phyloP scores from a whole-genome alignment of 2,329 filamentous ascomycete genomes.

The Reticulascus tulasneorum region DNA sequence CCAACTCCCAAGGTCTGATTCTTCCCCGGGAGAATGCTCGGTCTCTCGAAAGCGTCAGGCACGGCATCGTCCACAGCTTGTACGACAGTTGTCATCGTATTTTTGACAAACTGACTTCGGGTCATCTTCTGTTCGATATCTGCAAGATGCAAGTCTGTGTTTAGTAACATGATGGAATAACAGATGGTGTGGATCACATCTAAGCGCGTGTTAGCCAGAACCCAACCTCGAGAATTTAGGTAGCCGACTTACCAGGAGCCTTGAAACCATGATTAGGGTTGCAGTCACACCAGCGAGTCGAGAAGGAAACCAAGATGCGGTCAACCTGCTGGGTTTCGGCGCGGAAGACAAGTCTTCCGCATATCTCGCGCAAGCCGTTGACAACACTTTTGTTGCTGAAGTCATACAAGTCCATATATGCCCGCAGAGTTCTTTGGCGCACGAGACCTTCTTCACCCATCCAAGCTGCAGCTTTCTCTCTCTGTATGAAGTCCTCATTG shows the following conservation, averaged over 20 bases:
- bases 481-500: conserved; percentile 74
- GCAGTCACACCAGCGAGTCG: conserved; percentile 87
- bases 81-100: conserved; percentile 86
- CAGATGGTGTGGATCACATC: conserved; percentile 97
- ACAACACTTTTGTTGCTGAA: conserved; percentile 80
- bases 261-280: conserved; percentile 94
- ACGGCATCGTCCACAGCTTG: conserved; percentile 71
- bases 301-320: conserved; percentile 85
- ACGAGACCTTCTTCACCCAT: conserved; percentile 71
- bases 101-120: conserved; percentile 88
- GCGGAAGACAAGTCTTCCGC: conserved; percentile 74
- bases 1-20: conserved; percentile 23
- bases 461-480: conserved; percentile 79
- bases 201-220: conserved; percentile 32
- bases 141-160: conserved; percentile 91
- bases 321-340: conserved; percentile 97
- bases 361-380: conserved; percentile 72
- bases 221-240: not conserved
- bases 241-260: conserved; percentile 59
- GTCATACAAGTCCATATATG: conserved; percentile 92
- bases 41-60: conserved; percentile 60
- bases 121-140: conserved; percentile 98
- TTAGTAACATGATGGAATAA: conserved; percentile 91
- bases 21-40: conserved; percentile 50
- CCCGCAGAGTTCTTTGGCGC: conserved; percentile 56